These are phyloP conservation scores for Cutaneotrichosporon dermatis DNA, from an alignment of 1,284 basidiomycete species.

Conservation along the genomic window DNA sequence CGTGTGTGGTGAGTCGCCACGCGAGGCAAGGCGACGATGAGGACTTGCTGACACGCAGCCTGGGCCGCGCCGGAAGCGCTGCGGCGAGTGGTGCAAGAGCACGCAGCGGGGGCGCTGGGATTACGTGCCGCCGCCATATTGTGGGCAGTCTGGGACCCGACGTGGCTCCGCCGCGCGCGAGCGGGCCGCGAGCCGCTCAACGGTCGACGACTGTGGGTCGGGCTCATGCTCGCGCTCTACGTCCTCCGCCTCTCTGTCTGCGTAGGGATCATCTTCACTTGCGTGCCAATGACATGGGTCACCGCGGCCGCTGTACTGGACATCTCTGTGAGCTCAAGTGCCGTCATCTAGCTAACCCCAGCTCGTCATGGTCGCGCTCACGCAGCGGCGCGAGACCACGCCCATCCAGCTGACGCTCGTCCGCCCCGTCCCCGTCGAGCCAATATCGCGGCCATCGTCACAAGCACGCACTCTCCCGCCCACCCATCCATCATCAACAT, in stretches of 20 bases:
- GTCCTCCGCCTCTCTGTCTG: constrained; percentile 1
- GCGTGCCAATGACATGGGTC: background rate
- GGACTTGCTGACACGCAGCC: background rate
- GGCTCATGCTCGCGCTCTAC: constrained; percentile 16
- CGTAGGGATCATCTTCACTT: background rate
- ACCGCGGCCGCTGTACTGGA: background rate
- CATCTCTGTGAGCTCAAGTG: background rate
- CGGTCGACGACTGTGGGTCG: constrained; percentile 34
- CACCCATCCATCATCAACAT: background rate
- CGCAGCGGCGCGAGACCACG: constrained; percentile 2
- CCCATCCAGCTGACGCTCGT: constrained; percentile 9
- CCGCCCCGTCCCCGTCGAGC: background rate
- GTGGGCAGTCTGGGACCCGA: constrained; percentile 45
- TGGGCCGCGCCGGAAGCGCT: background rate
- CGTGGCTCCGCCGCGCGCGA: constrained; percentile 25
- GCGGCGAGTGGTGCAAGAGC: background rate
- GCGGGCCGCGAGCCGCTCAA: constrained; percentile 11
- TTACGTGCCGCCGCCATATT: constrained; percentile 26
- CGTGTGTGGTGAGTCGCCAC: constrained; percentile 18
- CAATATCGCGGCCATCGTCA: background rate
- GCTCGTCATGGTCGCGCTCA: constrained; percentile 5
- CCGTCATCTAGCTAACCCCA: background rate
- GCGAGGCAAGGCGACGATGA: background rate
- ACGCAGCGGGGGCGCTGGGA: background rate
- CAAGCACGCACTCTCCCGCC: background rate